Evolutionary conservation across 331 rosid genomes (phyloP).

Genomic region (Phaseolus coccineus): DNA sequence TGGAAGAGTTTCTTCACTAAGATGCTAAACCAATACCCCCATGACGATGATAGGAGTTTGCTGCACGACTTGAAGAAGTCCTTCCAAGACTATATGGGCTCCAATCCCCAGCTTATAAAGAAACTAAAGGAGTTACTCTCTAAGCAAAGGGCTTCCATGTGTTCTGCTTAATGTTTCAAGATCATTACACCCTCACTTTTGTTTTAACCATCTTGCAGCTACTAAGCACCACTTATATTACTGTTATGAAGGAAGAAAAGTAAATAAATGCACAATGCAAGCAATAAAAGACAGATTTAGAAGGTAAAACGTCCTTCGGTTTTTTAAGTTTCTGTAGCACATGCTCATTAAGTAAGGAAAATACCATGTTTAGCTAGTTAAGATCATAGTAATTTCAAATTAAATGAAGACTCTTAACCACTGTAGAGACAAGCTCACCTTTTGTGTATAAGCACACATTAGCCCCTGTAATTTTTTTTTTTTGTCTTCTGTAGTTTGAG

Average conservation of each 20-base stretch:
- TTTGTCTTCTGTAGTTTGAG: slow-evolving; percentile 27
- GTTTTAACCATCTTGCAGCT: slow-evolving; percentile 33
- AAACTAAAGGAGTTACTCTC: slow-evolving; percentile 80
- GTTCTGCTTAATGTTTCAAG: slow-evolving; percentile 59
- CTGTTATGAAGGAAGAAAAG: background rate
- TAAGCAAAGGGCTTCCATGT: slow-evolving; percentile 86
- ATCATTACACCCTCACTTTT: slow-evolving; percentile 26
- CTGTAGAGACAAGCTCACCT: background rate
- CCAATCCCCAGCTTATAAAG: slow-evolving; percentile 67
- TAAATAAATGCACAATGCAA: slow-evolving; percentile 15
- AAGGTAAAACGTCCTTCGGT: slow-evolving; percentile 16
- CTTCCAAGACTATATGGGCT: slow-evolving; percentile 77
- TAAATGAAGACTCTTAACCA: background rate
- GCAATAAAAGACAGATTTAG: background rate
- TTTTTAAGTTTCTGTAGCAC: background rate
- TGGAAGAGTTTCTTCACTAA: slow-evolving; percentile 84
- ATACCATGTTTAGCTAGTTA: background rate
- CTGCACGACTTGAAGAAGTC: slow-evolving; percentile 73
- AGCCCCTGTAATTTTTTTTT: slow-evolving; percentile 5
- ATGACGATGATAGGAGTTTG: slow-evolving; percentile 56
- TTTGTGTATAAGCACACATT: background rate
- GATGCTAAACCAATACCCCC: slow-evolving; percentile 73
- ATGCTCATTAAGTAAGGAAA: background rate
- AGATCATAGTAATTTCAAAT: slow-evolving; percentile 2
- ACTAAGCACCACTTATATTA: slow-evolving; percentile 14